Percentiles rank a stretch among this genome's conserved stretches.
phyloP scores from a whole-genome alignment of 2,329 filamentous ascomycete species.

The Penicillium sp. region DNA sequence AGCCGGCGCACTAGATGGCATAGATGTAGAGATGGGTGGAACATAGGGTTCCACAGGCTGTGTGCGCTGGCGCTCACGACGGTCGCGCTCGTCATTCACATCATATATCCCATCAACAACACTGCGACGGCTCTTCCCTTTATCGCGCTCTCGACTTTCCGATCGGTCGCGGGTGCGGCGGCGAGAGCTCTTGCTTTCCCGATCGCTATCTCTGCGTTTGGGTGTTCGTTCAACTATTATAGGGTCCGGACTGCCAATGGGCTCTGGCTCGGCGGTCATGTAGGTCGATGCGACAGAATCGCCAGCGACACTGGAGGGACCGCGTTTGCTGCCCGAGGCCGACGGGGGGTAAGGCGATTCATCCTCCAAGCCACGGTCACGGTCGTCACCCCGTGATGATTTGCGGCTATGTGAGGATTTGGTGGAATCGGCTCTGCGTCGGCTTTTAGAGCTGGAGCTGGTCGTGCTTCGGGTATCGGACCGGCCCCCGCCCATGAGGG shows the following conservation, averaged over 20 bases:
- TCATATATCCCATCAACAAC: slow-evolving; percentile 17
- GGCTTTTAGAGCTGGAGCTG: slow-evolving; percentile 33
- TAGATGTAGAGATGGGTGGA: slow-evolving; percentile 20
- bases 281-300: slow-evolving; percentile 39
- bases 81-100: slow-evolving; percentile 21
- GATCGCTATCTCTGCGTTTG: slow-evolving; percentile 28
- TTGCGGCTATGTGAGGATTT: slow-evolving; percentile 40
- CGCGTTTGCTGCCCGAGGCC: slow-evolving; percentile 26
- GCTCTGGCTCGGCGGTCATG: slow-evolving; percentile 40
- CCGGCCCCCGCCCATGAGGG: slow-evolving; percentile 39
- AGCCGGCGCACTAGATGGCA: slow-evolving; percentile 23
- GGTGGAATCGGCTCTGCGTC: slow-evolving; percentile 31
- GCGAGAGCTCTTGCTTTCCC: slow-evolving; percentile 24
- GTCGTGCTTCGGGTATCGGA: slow-evolving; percentile 34
- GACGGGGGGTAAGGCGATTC: slow-evolving; percentile 31
- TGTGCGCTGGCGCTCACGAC: slow-evolving; percentile 30
- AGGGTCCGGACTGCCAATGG: slow-evolving; percentile 28
- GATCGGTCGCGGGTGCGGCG: slow-evolving; percentile 30
- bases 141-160: slow-evolving; percentile 29
- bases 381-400: slow-evolving; percentile 49
- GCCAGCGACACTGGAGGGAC: slow-evolving; percentile 27
- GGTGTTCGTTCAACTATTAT: slow-evolving; percentile 31
- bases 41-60: slow-evolving; percentile 30
- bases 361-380: slow-evolving; percentile 42
- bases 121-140: slow-evolving; percentile 18